Evolutionary conservation across 163 green algal species (phyloP).

Genomic region (Scenedesmus sp.): DNA sequence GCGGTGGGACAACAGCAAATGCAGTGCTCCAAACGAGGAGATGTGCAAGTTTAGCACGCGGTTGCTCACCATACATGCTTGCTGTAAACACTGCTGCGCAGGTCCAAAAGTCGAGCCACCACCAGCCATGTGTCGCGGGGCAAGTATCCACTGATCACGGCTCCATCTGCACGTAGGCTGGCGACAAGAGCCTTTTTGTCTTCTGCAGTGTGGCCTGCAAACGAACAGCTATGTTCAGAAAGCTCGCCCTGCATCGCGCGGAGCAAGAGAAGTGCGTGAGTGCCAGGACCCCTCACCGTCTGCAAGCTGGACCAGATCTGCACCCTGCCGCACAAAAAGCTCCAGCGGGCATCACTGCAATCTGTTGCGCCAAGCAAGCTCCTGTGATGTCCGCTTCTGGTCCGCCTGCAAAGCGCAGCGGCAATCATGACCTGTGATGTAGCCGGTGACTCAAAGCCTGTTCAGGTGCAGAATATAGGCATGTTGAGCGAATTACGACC

Average conservation of each 20-base stretch:
- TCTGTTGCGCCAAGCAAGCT: conserved; percentile 17
- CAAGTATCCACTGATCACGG: conserved; percentile 26
- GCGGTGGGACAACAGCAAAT: background rate
- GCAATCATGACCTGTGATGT: background rate
- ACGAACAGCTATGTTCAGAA: background rate
- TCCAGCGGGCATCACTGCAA: conserved; percentile 35
- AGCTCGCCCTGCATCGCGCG: background rate
- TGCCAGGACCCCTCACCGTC: background rate
- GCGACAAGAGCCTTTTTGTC: background rate
- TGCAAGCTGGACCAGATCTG: conserved; percentile 41
- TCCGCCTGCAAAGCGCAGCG: conserved; percentile 20
- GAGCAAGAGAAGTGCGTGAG: background rate
- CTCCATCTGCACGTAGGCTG: conserved; percentile 10
- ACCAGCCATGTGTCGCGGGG: conserved; percentile 51
- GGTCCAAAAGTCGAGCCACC: background rate
- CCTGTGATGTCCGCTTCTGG: conserved; percentile 13
- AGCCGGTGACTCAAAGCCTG: background rate
- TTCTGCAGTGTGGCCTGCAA: conserved; percentile 14
- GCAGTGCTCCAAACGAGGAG: background rate
- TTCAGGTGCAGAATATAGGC: background rate
- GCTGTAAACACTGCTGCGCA: background rate
- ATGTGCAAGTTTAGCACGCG: background rate
- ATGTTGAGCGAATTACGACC: background rate
- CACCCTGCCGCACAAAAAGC: conserved; percentile 1
- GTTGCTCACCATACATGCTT: conserved; percentile 21